Conservation (phyloP, 371 early-diverging fungal species). For the Apophysomyces trapeziformis region DNA sequence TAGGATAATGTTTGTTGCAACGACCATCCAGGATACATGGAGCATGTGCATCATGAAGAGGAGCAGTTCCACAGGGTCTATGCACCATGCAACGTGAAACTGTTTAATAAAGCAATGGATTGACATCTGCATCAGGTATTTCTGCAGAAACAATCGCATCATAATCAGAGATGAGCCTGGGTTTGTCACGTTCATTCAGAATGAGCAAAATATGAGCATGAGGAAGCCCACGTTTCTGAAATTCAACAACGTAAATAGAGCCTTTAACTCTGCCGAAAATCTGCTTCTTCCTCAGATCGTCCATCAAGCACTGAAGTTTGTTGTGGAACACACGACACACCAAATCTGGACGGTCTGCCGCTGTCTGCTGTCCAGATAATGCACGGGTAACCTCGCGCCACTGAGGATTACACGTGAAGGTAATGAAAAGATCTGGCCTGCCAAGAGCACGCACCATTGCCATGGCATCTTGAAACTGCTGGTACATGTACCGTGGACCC, state of each 20-base stretch:
- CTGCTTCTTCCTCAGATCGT: constrained; percentile 25
- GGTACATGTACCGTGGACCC: constrained; percentile 15
- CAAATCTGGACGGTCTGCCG: constrained; percentile 28
- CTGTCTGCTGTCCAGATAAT: constrained; percentile 20
- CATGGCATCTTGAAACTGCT: constrained; percentile 22
- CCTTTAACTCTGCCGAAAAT: constrained; percentile 27
- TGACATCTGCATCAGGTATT: constrained; percentile 21
- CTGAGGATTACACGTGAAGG: constrained; percentile 16
- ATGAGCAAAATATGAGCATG: constrained; percentile 35
- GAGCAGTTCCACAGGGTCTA: constrained; percentile 30
- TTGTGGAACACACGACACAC: constrained; percentile 23
- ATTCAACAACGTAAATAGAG: constrained; percentile 18
- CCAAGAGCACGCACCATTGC: constrained; percentile 15
- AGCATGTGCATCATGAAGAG: constrained; percentile 12
- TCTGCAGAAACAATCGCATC: constrained; percentile 31
- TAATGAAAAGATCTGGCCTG: constrained; percentile 19
- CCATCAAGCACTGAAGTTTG: constrained; percentile 28
- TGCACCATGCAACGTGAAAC: constrained; percentile 34
- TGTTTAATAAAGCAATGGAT: constrained; percentile 28
- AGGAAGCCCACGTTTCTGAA: constrained; percentile 39
- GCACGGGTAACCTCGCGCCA: constrained; percentile 27
- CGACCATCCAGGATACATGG: constrained; percentile 29
- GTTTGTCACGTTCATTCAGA: constrained; percentile 21
- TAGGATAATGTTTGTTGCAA: constrained; percentile 32
- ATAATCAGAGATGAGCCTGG: constrained; percentile 23